Conservation (phyloP, 1,284 basidiomycete genomes). For the Ustilago tritici region DNA sequence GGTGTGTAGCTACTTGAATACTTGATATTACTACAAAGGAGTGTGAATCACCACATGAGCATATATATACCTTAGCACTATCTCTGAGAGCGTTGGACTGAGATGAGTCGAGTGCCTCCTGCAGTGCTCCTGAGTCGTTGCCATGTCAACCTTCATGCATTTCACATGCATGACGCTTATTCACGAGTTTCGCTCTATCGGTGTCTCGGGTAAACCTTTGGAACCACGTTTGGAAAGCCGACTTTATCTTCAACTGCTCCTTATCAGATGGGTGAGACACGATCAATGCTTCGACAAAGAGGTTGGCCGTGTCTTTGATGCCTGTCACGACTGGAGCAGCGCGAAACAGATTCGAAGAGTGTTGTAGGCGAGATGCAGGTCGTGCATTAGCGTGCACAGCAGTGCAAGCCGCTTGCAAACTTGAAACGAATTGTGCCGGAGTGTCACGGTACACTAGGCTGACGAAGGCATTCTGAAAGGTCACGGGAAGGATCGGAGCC, state of each 20-base stretch:
- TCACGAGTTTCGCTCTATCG: no score
- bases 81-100: no score
- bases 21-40: no score
- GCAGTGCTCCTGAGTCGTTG: no score
- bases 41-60: no score
- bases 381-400: conserved; percentile 11
- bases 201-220: no score
- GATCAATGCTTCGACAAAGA: not conserved
- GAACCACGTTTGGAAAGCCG: no score
- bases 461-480: not conserved
- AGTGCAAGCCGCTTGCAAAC: not conserved
- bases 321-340: not conserved
- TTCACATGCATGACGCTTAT: no score
- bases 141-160: no score
- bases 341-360: not conserved
- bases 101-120: no score
- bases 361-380: not conserved
- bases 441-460: not conserved
- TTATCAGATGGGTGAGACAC: not conserved
- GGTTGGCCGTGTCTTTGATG: not conserved
- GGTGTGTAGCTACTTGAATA: no score
- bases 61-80: no score
- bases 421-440: not conserved
- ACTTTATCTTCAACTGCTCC: not conserved
- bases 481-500: conserved; percentile 2